phyloP scores from a whole-genome alignment of 768 basidiomycete species.

The Termitomyces sp. region DNA sequence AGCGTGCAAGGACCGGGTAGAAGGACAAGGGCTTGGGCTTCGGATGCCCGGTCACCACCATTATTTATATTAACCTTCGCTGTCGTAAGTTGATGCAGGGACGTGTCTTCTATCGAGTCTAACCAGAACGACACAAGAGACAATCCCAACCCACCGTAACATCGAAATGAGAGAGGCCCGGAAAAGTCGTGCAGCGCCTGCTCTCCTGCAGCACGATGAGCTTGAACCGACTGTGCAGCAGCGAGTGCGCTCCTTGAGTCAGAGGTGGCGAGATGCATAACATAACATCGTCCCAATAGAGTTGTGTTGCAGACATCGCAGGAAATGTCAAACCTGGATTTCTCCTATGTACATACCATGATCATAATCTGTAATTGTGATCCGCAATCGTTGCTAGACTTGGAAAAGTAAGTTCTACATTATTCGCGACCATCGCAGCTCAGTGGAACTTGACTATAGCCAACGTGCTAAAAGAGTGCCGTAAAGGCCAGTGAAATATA shows the following conservation, averaged over 20 bases:
- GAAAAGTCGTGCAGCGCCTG: background rate
- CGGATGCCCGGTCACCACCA: background rate
- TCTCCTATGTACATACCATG: no score
- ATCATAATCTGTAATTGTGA: no score
- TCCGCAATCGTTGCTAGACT: no score
- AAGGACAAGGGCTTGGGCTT: background rate
- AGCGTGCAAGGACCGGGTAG: background rate
- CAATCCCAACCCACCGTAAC: background rate
- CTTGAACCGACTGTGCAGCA: background rate
- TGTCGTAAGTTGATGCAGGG: background rate
- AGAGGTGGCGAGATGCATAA: no score
- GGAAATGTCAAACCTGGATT: no score
- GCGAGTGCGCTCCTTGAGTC: no score
- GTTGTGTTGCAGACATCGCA: no score
- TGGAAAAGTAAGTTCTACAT: no score
- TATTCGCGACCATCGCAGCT: background rate
- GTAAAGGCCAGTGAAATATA: background rate
- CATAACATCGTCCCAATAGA: no score
- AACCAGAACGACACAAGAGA: background rate
- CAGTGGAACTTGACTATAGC: background rate
- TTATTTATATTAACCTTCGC: background rate
- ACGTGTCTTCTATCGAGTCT: background rate
- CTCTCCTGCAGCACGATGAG: background rate
- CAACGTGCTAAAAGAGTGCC: no score
- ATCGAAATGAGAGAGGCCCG: background rate